A percentile compares a stretch with the other conserved stretches of the same genome.
These are phyloP conservation scores for Syncephalastrum contaminatum DNA, from an alignment of 371 early-diverging fungal species.

Conservation along the genomic window DNA sequence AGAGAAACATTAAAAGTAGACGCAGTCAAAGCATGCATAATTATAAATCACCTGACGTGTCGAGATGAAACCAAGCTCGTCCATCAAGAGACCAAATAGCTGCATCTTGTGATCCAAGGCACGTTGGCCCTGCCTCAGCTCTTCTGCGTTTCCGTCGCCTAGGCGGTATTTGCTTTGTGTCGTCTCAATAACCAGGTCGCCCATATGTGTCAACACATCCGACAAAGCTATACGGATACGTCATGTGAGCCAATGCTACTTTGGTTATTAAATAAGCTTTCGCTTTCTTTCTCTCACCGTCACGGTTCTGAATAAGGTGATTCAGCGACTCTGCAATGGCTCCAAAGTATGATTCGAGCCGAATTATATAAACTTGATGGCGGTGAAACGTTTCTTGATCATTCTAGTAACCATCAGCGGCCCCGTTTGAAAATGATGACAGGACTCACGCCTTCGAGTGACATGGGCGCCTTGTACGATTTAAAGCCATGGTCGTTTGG, in stretches of 20 bases:
- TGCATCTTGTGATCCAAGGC: slow-evolving; percentile 59
- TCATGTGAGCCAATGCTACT: background rate
- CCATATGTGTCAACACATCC: slow-evolving; percentile 50
- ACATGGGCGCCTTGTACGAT: slow-evolving; percentile 52
- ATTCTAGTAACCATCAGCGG: slow-evolving; percentile 27
- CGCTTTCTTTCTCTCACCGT: too few relatives aligned
- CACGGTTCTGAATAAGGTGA: slow-evolving; percentile 48
- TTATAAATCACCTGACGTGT: slow-evolving; percentile 40
- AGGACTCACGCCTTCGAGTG: slow-evolving; percentile 52
- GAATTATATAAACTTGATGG: slow-evolving; percentile 54
- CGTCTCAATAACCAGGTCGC: slow-evolving; percentile 59
- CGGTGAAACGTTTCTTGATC: slow-evolving; percentile 61
- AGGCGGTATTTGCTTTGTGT: slow-evolving; percentile 60
- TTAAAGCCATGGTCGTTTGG: slow-evolving; percentile 55
- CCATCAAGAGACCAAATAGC: slow-evolving; percentile 57
- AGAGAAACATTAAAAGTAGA: background rate
- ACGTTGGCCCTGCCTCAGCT: slow-evolving; percentile 48
- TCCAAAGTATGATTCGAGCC: slow-evolving; percentile 56
- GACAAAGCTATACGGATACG: slow-evolving; percentile 32
- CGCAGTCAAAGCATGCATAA: too few relatives aligned
- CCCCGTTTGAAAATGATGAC: background rate
- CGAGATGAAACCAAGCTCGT: slow-evolving; percentile 52
- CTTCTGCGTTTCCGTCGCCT: slow-evolving; percentile 48
- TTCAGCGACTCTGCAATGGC: slow-evolving; percentile 46
- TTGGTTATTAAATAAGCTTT: background rate